These are phyloP conservation scores for Cryptococcus wingfieldii DNA, from an alignment of 1,284 basidiomycete genomes.

Conservation along the genomic window DNA sequence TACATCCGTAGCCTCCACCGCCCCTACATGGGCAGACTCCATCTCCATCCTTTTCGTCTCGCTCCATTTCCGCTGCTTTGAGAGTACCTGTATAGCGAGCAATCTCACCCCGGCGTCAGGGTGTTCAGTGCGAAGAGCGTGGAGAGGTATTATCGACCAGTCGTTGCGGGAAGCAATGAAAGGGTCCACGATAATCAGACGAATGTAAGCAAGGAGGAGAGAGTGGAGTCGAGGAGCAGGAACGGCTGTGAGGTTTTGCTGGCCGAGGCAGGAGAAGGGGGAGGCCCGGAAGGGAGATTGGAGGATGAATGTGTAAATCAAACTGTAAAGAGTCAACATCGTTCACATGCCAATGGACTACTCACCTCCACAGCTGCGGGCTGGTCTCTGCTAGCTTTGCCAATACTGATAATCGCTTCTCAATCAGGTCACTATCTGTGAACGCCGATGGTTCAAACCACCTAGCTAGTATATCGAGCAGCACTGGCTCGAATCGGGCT, in stretches of 20 bases:
- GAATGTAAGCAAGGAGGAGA: conserved; percentile 71
- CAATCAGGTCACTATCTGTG: conserved; percentile 22
- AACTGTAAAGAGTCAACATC: conserved; percentile 8
- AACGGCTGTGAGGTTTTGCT: conserved; percentile 49
- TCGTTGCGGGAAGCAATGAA: conserved; percentile 58
- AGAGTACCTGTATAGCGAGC: conserved; percentile 71
- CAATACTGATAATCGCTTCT: conserved; percentile 28
- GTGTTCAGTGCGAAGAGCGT: conserved; percentile 47
- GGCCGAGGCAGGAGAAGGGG: conserved; percentile 21
- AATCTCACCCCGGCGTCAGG: conserved; percentile 63
- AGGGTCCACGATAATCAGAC: conserved; percentile 69
- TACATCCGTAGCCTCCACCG: conserved; percentile 58
- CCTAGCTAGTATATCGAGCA: conserved; percentile 36
- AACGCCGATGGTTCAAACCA: conserved; percentile 28
- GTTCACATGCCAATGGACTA: conserved; percentile 3
- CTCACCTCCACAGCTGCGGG: conserved; percentile 45
- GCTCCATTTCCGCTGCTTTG: conserved; percentile 68
- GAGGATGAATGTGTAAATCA: conserved; percentile 46
- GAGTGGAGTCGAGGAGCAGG: conserved; percentile 58
- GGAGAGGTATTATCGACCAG: conserved; percentile 62
- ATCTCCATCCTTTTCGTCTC: conserved; percentile 66
- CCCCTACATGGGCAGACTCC: conserved; percentile 61
- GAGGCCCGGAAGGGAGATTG: conserved; percentile 38
- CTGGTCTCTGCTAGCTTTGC: conserved; percentile 28
- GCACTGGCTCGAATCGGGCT: conserved; percentile 34